phyloP scores from a whole-genome alignment of 208 protist species.

The Plasmodiophora brassicae region DNA sequence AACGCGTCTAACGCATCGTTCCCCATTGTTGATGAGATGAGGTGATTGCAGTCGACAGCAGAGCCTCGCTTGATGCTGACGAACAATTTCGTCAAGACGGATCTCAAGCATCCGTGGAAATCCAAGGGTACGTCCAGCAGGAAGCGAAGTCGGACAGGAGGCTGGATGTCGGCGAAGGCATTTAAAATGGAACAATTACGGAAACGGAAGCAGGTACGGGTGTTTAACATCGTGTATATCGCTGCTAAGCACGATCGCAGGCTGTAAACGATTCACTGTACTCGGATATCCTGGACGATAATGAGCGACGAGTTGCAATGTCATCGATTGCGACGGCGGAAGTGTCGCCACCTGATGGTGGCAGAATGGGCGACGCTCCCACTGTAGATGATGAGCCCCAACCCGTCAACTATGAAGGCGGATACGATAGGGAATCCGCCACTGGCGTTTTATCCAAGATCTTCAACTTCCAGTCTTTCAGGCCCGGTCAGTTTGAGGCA shows the following conservation, averaged over 20 bases:
- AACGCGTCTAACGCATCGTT: too few relatives aligned
- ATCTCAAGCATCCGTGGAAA: slow-evolving; percentile 4
- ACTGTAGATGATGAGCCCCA: too few relatives aligned
- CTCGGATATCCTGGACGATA: too few relatives aligned
- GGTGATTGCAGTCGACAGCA: too few relatives aligned
- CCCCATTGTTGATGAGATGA: too few relatives aligned
- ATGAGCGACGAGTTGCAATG: too few relatives aligned
- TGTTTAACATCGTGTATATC: too few relatives aligned
- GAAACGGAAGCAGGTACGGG: neutral
- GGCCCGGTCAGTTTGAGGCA: slow-evolving; percentile 43
- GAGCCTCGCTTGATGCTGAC: neutral
- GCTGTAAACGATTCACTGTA: too few relatives aligned
- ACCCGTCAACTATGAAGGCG: neutral
- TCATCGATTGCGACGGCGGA: too few relatives aligned
- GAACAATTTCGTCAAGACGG: neutral
- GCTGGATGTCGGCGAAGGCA: neutral
- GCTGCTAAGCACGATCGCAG: too few relatives aligned
- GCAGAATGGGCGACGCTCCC: too few relatives aligned
- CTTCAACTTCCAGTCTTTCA: neutral
- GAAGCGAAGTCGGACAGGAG: neutral
- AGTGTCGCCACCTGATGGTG: too few relatives aligned
- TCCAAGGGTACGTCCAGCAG: neutral
- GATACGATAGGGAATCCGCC: neutral
- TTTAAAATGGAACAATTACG: neutral
- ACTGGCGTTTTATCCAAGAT: neutral